Evolutionary conservation across 2,329 filamentous ascomycete genomes (phyloP), one percentile per base, ranked within the genome.

Genomic region (Talaromyces piceae): DNA sequence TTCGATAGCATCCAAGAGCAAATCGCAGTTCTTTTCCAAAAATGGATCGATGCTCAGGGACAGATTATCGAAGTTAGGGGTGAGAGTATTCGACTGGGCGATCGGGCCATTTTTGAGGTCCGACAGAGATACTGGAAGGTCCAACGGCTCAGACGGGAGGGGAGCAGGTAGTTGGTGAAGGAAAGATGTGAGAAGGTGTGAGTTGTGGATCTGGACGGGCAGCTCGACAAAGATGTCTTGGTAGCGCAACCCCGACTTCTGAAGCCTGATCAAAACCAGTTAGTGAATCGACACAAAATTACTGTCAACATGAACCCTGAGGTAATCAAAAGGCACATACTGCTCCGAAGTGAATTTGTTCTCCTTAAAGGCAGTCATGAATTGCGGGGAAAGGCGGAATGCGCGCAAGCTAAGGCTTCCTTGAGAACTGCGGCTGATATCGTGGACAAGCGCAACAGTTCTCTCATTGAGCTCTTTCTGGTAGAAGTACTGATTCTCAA

Each of bases 401-500:
- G 93, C 93, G 63, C 91, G 83, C 63, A 98, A 76, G 71, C 88
- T 94, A 60, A 97, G 75, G 60, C 87, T 85, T 37, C 93, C 93
- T 73, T 96, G 91, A 8, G 90, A 89, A 71, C 90, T 96, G 71
- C 91, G 83, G 81, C 88, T 94, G 61, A 95, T 88, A 67, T 98
- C 93, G 73, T 97, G 91, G 31, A 98, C 88, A 51, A 98, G 79
- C 45, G 89, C 89, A 41, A 96, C 83, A 5, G 88, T 90, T 70
- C 81, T 79, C 73, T 93, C 88, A 69, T 95, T 95, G 63, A 81
- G 67, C 62, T 94, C 88, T 72, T 88, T 93, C 78, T 98, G 93
- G 78, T 95, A 97, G 77, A 91, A 87, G 74, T 84, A 90, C 73
- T 96, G 91, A 77, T 97, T 98, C 80, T 98, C 93, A 72, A 98